Evolutionary conservation across 140 eudicot species (phyloP).

Genomic region (Oenanthe javanica): DNA sequence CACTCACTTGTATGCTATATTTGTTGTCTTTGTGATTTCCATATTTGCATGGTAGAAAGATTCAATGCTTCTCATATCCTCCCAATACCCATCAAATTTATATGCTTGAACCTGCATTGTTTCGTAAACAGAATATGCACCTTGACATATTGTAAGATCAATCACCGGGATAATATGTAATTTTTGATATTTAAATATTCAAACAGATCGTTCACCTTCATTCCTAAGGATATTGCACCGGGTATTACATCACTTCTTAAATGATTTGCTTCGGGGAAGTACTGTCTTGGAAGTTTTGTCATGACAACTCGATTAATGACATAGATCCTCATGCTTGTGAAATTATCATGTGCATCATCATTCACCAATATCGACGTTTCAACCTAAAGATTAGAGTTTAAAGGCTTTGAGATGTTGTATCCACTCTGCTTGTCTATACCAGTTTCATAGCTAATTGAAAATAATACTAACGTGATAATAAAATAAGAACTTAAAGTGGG

Average conservation of each 20-base stretch:
- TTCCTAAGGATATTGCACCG: conserved; percentile 75
- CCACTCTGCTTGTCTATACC: background rate
- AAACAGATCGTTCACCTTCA: conserved; percentile 47
- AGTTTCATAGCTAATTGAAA: background rate
- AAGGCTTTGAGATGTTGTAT: background rate
- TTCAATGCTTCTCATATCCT: conserved; percentile 78
- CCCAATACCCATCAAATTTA: conserved; percentile 76
- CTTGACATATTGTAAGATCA: background rate
- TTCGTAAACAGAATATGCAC: conserved; percentile 1
- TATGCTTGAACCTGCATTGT: conserved; percentile 58
- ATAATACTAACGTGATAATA: background rate
- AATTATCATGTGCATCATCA: conserved; percentile 13
- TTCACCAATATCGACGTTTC: conserved; percentile 13
- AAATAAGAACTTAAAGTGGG: background rate
- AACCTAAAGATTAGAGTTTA: conserved; percentile 31
- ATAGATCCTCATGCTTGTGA: conserved; percentile 81
- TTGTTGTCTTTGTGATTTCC: conserved; percentile 60
- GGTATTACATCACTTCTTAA: conserved; percentile 69
- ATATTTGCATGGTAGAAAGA: conserved; percentile 77
- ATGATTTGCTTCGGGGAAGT: conserved; percentile 64
- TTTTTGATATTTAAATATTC: background rate
- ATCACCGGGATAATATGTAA: background rate
- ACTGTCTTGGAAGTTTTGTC: conserved; percentile 53
- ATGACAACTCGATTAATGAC: conserved; percentile 62
- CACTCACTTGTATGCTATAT: conserved; percentile 64